phyloP scores from a whole-genome alignment of 768 basidiomycete species.

The Mrakia blollopis region DNA sequence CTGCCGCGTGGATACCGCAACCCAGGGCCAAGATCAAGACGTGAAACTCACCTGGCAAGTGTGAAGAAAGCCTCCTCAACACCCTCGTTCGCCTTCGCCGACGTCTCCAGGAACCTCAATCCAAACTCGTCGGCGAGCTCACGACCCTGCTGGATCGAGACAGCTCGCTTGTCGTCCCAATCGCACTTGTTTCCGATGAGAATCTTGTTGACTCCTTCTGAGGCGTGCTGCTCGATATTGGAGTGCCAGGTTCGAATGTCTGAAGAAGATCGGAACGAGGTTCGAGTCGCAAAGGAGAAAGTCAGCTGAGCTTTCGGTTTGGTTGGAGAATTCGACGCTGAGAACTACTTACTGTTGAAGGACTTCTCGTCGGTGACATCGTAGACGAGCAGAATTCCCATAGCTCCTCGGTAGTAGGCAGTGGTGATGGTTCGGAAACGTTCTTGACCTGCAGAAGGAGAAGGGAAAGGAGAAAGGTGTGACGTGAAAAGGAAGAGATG shows the following conservation, averaged over 20 bases:
- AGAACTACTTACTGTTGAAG: constrained; percentile 74
- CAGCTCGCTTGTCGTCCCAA: constrained; percentile 91
- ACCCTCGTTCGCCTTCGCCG: constrained; percentile 92
- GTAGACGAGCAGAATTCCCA: constrained; percentile 98
- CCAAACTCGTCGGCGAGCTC: constrained; percentile 89
- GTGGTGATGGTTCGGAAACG: constrained; percentile 97
- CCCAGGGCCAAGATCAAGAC: not conserved
- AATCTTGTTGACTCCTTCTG: constrained; percentile 98
- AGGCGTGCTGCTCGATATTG: constrained; percentile 98
- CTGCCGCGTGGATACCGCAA: not conserved
- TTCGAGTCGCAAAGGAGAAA: not conserved
- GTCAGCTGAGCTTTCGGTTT: not conserved
- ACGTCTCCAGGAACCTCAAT: constrained; percentile 96
- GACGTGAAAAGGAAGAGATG: not conserved
- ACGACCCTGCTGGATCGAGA: constrained; percentile 85
- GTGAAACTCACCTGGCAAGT: constrained; percentile 69
- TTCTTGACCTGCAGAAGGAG: constrained; percentile 68
- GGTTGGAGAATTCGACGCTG: constrained; percentile 4
- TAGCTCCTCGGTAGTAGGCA: constrained; percentile 97
- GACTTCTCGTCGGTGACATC: constrained; percentile 84
- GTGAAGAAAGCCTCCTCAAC: constrained; percentile 99
- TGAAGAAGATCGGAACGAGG: constrained; percentile 45
- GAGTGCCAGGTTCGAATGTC: constrained; percentile 98
- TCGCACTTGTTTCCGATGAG: constrained; percentile 99
- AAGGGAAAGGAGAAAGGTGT: not conserved